These are phyloP conservation scores for Aspergillus tanneri DNA, from an alignment of 2,329 filamentous ascomycete species.

Conservation along the genomic window DNA sequence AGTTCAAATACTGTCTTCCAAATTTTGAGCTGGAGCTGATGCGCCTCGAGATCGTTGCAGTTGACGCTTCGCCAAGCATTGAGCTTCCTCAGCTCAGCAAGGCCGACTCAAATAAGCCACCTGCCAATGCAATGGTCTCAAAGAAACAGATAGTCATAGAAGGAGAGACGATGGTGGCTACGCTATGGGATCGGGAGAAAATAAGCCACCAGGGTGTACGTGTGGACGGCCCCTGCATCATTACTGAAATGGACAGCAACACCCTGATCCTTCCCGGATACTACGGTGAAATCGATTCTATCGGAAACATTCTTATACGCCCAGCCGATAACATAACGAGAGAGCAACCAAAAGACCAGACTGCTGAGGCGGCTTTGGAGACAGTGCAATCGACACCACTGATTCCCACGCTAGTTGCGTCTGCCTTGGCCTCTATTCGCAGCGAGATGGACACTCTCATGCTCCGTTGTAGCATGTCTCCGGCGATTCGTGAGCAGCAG, in stretches of 20 bases:
- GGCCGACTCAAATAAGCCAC: conserved; percentile 28
- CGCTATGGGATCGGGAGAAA: conserved; percentile 47
- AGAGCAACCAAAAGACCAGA: conserved; percentile 28
- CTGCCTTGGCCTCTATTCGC: conserved; percentile 47
- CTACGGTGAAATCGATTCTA: conserved; percentile 47
- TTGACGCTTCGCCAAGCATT: conserved; percentile 45
- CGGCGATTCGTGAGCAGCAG: conserved; percentile 53
- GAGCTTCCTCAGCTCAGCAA: conserved; percentile 37
- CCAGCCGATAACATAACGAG: conserved; percentile 30
- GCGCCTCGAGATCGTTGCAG: conserved; percentile 47
- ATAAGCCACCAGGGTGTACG: conserved; percentile 43
- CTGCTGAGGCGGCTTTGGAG: conserved; percentile 37
- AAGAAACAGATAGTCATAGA: conserved; percentile 44
- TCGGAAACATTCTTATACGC: conserved; percentile 52
- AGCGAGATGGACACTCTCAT: conserved; percentile 54
- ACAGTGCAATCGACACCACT: conserved; percentile 43
- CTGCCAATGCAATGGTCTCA: conserved; percentile 38
- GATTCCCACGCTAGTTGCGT: conserved; percentile 47
- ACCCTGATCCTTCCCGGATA: conserved; percentile 51
- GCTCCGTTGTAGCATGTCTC: conserved; percentile 53
- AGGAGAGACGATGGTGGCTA: conserved; percentile 43
- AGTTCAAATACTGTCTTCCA: conserved; percentile 48
- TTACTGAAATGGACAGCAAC: conserved; percentile 54
- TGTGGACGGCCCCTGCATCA: conserved; percentile 48
- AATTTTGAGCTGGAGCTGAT: conserved; percentile 50